Base-by-base conservation (phyloP, 1,284 basidiomycete genomes). In the Cutaneotrichosporon sp. region DNA sequence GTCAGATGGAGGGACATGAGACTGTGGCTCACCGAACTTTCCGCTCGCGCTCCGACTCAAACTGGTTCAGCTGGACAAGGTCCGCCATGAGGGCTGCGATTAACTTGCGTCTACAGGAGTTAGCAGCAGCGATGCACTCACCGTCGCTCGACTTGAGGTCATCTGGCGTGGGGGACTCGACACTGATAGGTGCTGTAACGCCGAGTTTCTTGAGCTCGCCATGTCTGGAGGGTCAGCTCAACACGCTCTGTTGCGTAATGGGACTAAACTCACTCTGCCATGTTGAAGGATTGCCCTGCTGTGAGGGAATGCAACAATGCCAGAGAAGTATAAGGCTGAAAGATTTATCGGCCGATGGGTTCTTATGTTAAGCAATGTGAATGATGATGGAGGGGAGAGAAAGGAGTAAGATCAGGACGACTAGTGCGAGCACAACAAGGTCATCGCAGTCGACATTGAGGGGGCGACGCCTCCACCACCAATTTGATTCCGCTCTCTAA, bases 41-140 rank as follows among this genome's bases (percentile, higher is more conserved):
- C 38, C 91, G 86, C 80, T 98, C 95, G 63, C 93, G 90, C 69
- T 93, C 89, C 53, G 85, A 89, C 81, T 98, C 96, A 80, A 97
- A 97, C 14, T 89, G 90, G 65, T 90, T 89, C 75, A 97, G 89
- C 61, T 86, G 83, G 71, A 88, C 86, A 16, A 99, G 85, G 80
- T 99, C 96, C 61, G 91, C 88, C 89, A 80, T 73, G 26, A 81
- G 61, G 31, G 77, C 77, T 79, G 67, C 7, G 13, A 57, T 62
- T 16, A 64, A 60, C 38, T 53, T 6, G 56, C 31, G 26, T 40
- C 38, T 21, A 18, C 18, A 42, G 13, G 26, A n/a, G 5, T 18
- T 13, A 22, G 42, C 22, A 21, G 11, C 14, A 90, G 67, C 94
- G 26, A 22, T 16, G n/a, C 21, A 90, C 69, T 95, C 84, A 42